These are phyloP conservation scores for Thalassiosira gravida DNA, from an alignment of 352 stramenopile genomes.

Conservation along the genomic window DNA sequence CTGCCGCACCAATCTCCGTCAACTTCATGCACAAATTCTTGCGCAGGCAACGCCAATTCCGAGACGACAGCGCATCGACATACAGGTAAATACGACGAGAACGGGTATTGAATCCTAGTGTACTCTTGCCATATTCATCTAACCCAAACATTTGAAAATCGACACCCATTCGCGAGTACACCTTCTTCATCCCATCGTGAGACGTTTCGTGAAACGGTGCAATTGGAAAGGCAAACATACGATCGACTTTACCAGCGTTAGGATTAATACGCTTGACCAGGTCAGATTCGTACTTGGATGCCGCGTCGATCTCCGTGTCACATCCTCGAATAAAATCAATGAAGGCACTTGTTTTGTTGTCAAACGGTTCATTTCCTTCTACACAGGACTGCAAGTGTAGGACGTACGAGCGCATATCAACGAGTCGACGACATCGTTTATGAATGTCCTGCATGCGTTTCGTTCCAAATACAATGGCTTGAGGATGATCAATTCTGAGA, in stretches of 20 bases:
- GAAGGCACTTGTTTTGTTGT: neutral
- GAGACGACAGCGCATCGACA: neutral
- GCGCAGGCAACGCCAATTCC: neutral
- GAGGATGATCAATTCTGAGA: neutral
- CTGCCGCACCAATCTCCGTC: neutral
- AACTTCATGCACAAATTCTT: neutral
- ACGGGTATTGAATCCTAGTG: neutral
- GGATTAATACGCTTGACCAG: neutral
- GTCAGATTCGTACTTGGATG: neutral
- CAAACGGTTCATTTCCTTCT: neutral
- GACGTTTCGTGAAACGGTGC: conserved; percentile 6
- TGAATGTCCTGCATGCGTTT: neutral
- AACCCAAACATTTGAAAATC: conserved; percentile 2
- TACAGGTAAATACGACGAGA: neutral
- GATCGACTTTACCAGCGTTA: neutral
- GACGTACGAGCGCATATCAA: neutral
- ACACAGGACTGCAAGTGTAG: neutral
- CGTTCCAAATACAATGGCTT: neutral
- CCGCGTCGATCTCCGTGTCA: neutral
- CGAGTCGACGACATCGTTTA: neutral
- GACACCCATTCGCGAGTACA: conserved; percentile 2
- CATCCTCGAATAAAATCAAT: neutral
- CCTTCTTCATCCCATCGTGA: conserved; percentile 7
- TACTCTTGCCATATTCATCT: neutral
- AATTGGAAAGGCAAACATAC: conserved; percentile 10